Percentiles rank a stretch among this genome's conserved stretches.
Conservation (phyloP, 257 asterid genomes). For the Solanum virginianum region DNA sequence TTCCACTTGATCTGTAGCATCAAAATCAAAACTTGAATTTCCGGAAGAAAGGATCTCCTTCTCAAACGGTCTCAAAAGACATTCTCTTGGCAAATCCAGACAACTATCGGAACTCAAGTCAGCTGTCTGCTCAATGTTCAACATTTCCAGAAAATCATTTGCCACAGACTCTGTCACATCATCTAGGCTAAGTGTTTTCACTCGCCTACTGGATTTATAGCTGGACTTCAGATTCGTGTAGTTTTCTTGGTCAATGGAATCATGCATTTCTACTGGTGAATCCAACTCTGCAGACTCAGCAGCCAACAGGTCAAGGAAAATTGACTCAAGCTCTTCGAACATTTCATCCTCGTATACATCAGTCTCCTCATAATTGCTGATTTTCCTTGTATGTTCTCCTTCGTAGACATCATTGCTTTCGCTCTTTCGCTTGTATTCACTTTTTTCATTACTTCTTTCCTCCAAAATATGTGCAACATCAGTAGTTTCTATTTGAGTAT, state of each 20-base stretch:
- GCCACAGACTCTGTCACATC: constrained; percentile 60
- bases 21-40: constrained; percentile 18
- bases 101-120: constrained; percentile 21
- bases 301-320: constrained; percentile 8
- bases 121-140: constrained; percentile 28
- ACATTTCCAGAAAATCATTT: constrained; percentile 63
- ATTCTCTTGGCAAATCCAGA: constrained; percentile 25
- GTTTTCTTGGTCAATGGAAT: constrained; percentile 19
- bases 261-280: constrained; percentile 9
- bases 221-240: constrained; percentile 10
- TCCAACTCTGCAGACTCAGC: constrained; percentile 15
- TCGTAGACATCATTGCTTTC: constrained; percentile 7
- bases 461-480: constrained; percentile 47
- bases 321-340: constrained; percentile 23
- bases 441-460: constrained; percentile 17
- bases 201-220: constrained; percentile 14
- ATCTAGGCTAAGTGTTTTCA: constrained; percentile 46
- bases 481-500: constrained; percentile 36
- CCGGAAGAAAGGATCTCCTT: constrained; percentile 15
- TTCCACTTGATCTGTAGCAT: constrained; percentile 13
- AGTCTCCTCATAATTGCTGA: constrained; percentile 5
- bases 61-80: constrained; percentile 23
- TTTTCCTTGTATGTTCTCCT: constrained; percentile 10
- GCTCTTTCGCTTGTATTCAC: constrained; percentile 16
- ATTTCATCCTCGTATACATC: constrained; percentile 1